Conservation (phyloP, 192 early-diverging fungal species). For the Spizellomyces punctatus region DNA sequence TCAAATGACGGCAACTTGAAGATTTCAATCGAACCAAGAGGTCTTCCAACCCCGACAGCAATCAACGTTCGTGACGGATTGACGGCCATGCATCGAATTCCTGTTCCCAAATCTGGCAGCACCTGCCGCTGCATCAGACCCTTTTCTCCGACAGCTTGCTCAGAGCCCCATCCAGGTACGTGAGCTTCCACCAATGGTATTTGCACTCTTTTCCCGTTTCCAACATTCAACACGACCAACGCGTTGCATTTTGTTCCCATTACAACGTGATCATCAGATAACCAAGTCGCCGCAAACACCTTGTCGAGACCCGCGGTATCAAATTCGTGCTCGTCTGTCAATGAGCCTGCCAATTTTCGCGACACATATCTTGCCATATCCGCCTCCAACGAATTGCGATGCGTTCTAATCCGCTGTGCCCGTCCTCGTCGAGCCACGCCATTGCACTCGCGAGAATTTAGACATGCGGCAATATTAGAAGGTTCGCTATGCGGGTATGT, state of each 20-base stretch:
- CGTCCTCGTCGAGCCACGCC: background rate
- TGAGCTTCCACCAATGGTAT: slow-evolving; percentile 34
- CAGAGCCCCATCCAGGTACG: background rate
- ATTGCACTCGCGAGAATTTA: background rate
- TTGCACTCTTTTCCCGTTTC: slow-evolving; percentile 34
- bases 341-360: slow-evolving; percentile 7
- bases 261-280: slow-evolving; percentile 52
- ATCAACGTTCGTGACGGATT: slow-evolving; percentile 66
- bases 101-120: slow-evolving; percentile 16
- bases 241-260: slow-evolving; percentile 68
- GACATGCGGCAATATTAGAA: background rate
- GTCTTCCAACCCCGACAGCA: slow-evolving; percentile 63
- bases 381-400: no score
- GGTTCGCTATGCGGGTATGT: background rate
- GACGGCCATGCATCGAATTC: slow-evolving; percentile 63
- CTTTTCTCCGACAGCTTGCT: background rate
- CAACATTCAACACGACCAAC: slow-evolving; percentile 40
- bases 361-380: background rate
- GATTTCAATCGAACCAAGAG: slow-evolving; percentile 60
- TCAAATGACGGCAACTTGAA: slow-evolving; percentile 63
- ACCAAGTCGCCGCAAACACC: slow-evolving; percentile 60
- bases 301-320: slow-evolving; percentile 48
- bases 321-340: background rate
- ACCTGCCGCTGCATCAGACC: no score
- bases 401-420: no score